These are phyloP conservation scores for Puccinia novopanici DNA, from an alignment of 1,284 basidiomycete species.

Conservation along the genomic window DNA sequence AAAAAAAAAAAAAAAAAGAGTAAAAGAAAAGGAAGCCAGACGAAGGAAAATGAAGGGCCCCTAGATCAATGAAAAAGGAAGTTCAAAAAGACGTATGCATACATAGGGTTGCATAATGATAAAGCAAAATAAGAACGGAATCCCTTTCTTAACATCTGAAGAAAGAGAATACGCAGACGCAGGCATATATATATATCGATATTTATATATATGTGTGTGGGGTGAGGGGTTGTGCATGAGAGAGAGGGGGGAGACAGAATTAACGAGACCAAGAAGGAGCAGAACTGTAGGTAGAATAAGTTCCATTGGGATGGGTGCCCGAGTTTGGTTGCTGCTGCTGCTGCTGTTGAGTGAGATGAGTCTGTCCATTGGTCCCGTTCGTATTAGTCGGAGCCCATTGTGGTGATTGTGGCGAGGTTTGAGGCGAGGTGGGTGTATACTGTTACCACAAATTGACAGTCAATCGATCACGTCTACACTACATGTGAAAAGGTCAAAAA, in stretches of 20 bases:
- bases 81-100: no score
- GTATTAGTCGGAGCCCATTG: slow-evolving; percentile 49
- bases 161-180: neutral
- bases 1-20: no score
- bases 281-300: slow-evolving; percentile 29
- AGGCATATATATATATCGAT: neutral
- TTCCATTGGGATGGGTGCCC: slow-evolving; percentile 36
- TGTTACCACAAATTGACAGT: slow-evolving; percentile 79
- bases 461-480: slow-evolving; percentile 60
- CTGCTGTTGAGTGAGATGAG: slow-evolving; percentile 1
- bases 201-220: neutral
- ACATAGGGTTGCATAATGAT: no score
- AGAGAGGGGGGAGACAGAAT: neutral
- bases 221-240: neutral
- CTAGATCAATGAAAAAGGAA: neutral
- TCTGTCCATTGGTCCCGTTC: slow-evolving; percentile 40
- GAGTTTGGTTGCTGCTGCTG: slow-evolving; percentile 28
- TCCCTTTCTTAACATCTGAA: neutral
- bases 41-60: neutral
- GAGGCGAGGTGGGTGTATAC: slow-evolving; percentile 65
- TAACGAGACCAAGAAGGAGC: slow-evolving; percentile 50
- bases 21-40: neutral
- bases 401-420: slow-evolving; percentile 52
- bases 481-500: slow-evolving; percentile 55
- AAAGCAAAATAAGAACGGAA: neutral